Evolutionary conservation across 495 filamentous ascomycete genomes (phyloP), one percentile per base, ranked within the genome.

Genomic region (Penicillium crystallinum): DNA sequence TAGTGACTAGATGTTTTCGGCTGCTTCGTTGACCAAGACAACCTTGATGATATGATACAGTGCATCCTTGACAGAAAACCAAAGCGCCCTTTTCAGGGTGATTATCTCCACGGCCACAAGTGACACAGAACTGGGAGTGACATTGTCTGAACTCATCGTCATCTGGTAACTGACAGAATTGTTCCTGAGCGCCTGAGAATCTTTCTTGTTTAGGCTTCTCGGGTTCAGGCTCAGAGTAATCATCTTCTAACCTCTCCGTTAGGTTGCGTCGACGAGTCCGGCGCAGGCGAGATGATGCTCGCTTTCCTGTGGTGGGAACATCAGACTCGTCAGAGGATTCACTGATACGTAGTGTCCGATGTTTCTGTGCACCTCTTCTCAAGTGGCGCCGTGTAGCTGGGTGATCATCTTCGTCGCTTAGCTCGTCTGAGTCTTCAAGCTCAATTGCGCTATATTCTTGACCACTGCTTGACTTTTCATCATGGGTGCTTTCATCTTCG

Each of bases 1-100:
- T 97, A n/a, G 93, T 97, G 21, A 95, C 89, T n/a, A 92, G 74
- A 68, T 97, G 93, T 5, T 96, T 90, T 37, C 95, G 79, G 10
- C 56, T 65, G 27, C 72, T 79, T 15, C 92, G 82, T n/a, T 73
- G 65, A 17, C 91, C 89, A 12, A 99, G 74, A 62, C 95, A 99
- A 29, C 57, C 61, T 58, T 87, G 85, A 61, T 99, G 95, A 55
- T 89, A 96, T 0, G 87, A 76, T 19, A 81, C 76, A 3, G 83
- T 88, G 65, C 95, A 99, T 17, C 95, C 92, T 65, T 99, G 95
- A 57, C 95, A 99, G 58, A 79, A 87, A 4, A 97, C 75, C 18
- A 97, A 74, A 9, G 71, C 68, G 0, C 78, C 85, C 63, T 83
- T 86, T 30, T 76, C 73, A 1, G 67, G 55, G 39, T 76, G 76